phyloP scores from a whole-genome alignment of 164 flowering plant species.

The Nelumbo lutea region DNA sequence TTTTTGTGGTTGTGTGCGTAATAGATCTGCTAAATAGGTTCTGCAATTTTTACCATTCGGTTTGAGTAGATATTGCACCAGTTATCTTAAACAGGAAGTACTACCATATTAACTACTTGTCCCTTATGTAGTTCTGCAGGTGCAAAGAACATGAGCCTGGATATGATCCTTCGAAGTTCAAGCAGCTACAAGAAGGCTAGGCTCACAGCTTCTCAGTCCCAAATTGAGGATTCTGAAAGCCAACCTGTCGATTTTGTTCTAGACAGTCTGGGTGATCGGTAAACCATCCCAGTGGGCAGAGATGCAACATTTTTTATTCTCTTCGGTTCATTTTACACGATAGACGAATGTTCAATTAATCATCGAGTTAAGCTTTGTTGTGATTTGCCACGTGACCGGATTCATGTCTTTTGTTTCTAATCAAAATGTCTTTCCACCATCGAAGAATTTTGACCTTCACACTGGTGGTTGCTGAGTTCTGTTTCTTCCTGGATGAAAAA shows the following conservation, averaged over 20 bases:
- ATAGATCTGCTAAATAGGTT: no score
- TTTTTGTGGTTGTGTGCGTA: no score
- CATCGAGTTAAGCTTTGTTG: background rate
- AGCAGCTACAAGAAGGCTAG: conserved; percentile 61
- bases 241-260: conserved; percentile 44
- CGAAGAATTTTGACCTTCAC: background rate
- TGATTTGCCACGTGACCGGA: background rate
- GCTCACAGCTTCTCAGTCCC: conserved; percentile 45
- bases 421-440: background rate
- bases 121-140: conserved; percentile 24
- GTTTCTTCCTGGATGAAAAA: background rate
- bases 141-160: conserved; percentile 23
- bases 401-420: no score
- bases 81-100: no score
- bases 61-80: no score
- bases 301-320: background rate
- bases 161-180: conserved; percentile 49
- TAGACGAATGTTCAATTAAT: background rate
- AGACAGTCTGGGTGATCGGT: conserved; percentile 42
- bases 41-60: no score
- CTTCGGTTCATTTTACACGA: background rate
- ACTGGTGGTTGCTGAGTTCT: background rate
- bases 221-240: conserved; percentile 37
- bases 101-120: background rate
- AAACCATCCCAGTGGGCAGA: background rate